Base-by-base conservation (phyloP, 371 early-diverging fungal species). In the Parasitella parasitica region DNA sequence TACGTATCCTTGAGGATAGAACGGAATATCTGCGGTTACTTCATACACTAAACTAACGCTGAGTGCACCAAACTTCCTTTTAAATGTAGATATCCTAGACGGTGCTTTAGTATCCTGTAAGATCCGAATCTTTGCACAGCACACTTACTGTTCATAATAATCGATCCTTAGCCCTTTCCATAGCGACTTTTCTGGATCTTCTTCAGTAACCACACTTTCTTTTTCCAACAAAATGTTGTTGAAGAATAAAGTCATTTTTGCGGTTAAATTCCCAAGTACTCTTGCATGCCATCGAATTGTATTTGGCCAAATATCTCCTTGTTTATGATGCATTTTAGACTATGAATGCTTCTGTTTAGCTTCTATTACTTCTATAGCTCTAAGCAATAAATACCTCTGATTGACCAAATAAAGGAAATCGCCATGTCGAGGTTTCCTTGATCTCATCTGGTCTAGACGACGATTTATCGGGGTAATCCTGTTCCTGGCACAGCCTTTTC, bases 181-280 rank as follows among this genome's bases (percentile, higher is more conserved):
- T 18, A 89, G 61, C 6, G 78, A 60, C 32, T 77, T 71, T 56
- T 74, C 73, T 6, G 77, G 74, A 26, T 83, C 81, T 50, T 86
- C 84, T 0, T 86, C 85, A 0, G 70, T 76, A 13, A 84, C 43
- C 1, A 78, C 59, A 5, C 64, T 59, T 57, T 89, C 86, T 57
- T 81, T 83, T 30, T 85, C 82, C 49, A 87, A 48, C 39, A 89
- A 53, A 22, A 76, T 73, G 43, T 73, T 66, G 69, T 82, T 81
- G 65, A 87, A 89, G 55, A 83, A 89, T 7, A 89, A 67, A 0
- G 89, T 86, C 81, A 86, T 81, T 59, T 83, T 87, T 2, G 86
- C 76, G 24, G 75, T 82, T 48, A 86, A 68, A 63, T 84, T 85
- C 7, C 75, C 77, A 18, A 83, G 60, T 62, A 82, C 85, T 46